Base-by-base conservation (phyloP, 768 basidiomycete species). In the Agaricus blazei region DNA sequence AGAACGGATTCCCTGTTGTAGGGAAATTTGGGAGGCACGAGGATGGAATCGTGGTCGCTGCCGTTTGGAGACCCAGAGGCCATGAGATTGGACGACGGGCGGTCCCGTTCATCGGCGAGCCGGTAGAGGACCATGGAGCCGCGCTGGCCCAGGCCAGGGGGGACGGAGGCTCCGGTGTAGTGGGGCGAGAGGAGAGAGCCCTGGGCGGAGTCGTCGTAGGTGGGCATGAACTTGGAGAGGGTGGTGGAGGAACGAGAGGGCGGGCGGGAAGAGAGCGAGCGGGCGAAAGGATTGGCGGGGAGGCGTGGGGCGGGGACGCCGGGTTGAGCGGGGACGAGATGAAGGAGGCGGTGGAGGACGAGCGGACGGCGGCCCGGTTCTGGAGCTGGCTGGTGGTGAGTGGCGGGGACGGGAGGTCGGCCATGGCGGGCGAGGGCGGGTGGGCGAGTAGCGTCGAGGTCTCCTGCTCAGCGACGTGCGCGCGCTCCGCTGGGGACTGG, bases 41-140 rank as follows among this genome's bases (percentile, higher is more conserved):
- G 64, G 24, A 73, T 59, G 19, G 64, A 56, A 37, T 67, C 70
- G 41, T 61, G 64, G 38, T 54, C 53, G 37, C 53, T 48, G 24
- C 45, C 53, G 9, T 37, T 31, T n/a, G 42, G 19, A 4, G 41
- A 52, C 2, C 31, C 12, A 8, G 42, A n/a, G 19, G 43, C 51
- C 9, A 45, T 4, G 15, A 45, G n/a, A 23, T 9, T 43, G 19
- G 52, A 52, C 3, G 46, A 3, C 1, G 44, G 53, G n/a, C 53
- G 53, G 29, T 60, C 56, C 8, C 56, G 52, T 43, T 74, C 74
- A 42, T 75, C 69, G 1, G 81, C 77, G 14, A 88, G 72, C 11
- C 84, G 79, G 67, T 87, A 88, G 48, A 88, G 74, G 29, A 88
- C 71, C 86, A 88, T 87, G 45, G 82, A 83, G 0, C 81, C 81